Percentiles rank a stretch among this genome's conserved stretches.
These are phyloP conservation scores for Drechslera avenae DNA, from an alignment of 2,329 filamentous ascomycete genomes.

Conservation along the genomic window DNA sequence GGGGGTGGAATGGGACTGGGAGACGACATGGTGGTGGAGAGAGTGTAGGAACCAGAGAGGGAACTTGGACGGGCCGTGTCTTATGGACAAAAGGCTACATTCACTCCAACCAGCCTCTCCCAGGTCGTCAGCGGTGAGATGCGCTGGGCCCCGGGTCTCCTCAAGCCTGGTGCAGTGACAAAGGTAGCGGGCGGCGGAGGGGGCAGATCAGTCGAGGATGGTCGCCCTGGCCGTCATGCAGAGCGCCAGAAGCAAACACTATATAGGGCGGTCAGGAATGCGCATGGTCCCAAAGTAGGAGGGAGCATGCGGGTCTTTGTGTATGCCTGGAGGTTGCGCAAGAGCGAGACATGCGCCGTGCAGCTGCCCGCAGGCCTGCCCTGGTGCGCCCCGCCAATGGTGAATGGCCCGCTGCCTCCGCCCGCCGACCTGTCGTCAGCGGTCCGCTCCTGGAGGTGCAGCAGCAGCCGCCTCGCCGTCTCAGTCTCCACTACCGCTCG, in stretches of 20 bases:
- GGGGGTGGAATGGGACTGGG: slow-evolving; percentile 45
- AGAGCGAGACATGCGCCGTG: slow-evolving; percentile 25
- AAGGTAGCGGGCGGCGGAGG: slow-evolving; percentile 7
- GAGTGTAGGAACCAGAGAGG: background rate
- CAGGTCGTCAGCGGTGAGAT: slow-evolving; percentile 6
- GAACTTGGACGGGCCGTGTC: background rate
- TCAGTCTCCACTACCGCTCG: background rate
- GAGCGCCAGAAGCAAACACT: slow-evolving; percentile 19
- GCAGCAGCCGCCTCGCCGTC: slow-evolving; percentile 11
- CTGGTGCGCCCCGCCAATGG: background rate
- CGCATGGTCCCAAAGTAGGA: slow-evolving; percentile 18
- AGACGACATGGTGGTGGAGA: slow-evolving; percentile 38
- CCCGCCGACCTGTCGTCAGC: slow-evolving; percentile 18
- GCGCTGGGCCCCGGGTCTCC: slow-evolving; percentile 8
- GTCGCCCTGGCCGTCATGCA: slow-evolving; percentile 13
- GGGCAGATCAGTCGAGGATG: background rate
- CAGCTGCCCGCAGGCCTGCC: background rate
- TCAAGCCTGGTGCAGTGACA: slow-evolving; percentile 5
- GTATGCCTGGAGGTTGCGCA: slow-evolving; percentile 24
- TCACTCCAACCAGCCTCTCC: background rate
- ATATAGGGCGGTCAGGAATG: slow-evolving; percentile 27
- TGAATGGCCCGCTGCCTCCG: background rate
- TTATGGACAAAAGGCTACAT: background rate
- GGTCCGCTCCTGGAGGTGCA: slow-evolving; percentile 20
- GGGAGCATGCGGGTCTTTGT: slow-evolving; percentile 20